Evolutionary conservation across 306 rosid genomes (phyloP), one percentile per base, ranked within the genome.

Genomic region (Casuarina cunninghamiana): DNA sequence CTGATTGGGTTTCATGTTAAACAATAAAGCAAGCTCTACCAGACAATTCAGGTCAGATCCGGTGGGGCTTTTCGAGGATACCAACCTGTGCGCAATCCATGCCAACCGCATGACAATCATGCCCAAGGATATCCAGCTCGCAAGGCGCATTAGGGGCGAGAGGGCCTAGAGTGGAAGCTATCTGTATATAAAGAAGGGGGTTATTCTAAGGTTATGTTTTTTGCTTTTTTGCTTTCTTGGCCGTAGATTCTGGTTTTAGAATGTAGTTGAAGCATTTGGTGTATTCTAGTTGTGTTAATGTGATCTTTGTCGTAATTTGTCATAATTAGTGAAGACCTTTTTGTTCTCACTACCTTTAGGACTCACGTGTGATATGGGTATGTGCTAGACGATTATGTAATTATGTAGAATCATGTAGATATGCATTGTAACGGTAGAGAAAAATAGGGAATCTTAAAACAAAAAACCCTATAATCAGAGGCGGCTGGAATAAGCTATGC

Each of bases 131-230:
- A 81, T 77, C 1, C 84, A 81, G 78, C 80, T 81, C 0, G 84
- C 84, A 5, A 69, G 84, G 72, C 80, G 84, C 67, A 81, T 81
- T 3, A 75, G 84, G 37, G 84, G 84, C 0, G 84, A 81, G 73
- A 69, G 84, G 2, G 84, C 84, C 60, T 80, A 58, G 65, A n/a
- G 39, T 10, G 15, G 35, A 21, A 26, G 65, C 32, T 39, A 51
- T 51, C 15, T 51, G 57, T 51, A 51, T 51, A 51, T 17, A n/a
- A 51, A 51, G n/a, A 51, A 51, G 0, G 15, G 57, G n/a, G 19
- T 15, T 51, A 16, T 51, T 51, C 57, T 51, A 48, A 2, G 15
- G 10, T 15, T 51, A 12, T 51, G n/a, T 3, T 51, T 3, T 7
- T 6, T 4, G 5, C 55, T 15, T 51, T 51, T 48, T 8, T 53